Conservation (phyloP, 345 rosid species). For the Heritiera fomes region DNA sequence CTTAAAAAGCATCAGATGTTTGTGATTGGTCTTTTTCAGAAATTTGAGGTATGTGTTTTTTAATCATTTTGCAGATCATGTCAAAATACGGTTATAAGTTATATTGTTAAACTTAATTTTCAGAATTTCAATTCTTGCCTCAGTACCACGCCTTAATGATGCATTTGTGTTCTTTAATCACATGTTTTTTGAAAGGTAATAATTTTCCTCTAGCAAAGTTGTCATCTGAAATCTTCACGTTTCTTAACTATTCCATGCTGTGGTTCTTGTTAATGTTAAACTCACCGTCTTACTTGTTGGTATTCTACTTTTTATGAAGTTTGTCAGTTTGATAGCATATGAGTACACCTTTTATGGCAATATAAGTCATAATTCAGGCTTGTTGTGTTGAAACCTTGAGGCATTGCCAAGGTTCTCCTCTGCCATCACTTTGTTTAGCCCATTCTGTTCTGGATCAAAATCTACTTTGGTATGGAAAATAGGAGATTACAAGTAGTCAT, state of each 20-base stretch:
- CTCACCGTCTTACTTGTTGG: not conserved
- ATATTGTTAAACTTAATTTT: not conserved
- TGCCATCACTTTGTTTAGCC: not conserved
- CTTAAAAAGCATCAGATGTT: constrained; percentile 53
- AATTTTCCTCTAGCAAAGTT: not conserved
- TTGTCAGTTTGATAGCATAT: not conserved
- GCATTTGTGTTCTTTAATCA: not conserved
- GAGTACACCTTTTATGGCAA: not conserved
- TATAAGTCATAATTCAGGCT: not conserved
- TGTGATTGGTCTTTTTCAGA: constrained; percentile 63
- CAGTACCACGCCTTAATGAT: not conserved
- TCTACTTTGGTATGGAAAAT: not conserved
- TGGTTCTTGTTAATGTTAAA: not conserved
- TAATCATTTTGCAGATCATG: not conserved
- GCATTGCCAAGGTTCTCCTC: not conserved
- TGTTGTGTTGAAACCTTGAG: not conserved
- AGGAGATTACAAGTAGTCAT: not conserved
- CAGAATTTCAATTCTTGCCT: not conserved
- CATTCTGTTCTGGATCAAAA: not conserved
- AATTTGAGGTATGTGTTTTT: constrained; percentile 56
- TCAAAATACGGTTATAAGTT: not conserved
- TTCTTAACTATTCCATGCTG: not conserved
- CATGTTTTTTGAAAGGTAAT: not conserved
- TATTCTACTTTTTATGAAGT: not conserved
- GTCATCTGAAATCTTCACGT: not conserved